Conservation (phyloP, 164 flowering plant genomes). For the Pachysandra terminalis region DNA sequence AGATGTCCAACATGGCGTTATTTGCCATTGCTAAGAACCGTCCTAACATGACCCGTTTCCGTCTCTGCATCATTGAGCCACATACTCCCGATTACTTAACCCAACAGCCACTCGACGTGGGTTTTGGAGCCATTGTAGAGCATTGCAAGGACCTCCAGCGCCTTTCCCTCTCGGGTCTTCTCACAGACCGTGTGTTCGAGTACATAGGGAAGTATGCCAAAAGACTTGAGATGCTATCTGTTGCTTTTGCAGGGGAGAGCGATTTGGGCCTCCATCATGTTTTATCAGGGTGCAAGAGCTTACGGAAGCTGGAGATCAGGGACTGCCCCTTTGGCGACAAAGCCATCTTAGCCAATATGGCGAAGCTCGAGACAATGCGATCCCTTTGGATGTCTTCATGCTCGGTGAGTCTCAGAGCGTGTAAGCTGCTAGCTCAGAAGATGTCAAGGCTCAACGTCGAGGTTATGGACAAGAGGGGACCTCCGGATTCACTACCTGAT, state of each 20-base stretch:
- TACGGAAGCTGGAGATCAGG: conserved; percentile 76
- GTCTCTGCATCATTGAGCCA: conserved; percentile 89
- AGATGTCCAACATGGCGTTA: conserved; percentile 84
- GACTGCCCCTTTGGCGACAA: conserved; percentile 92
- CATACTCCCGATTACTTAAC: conserved; percentile 69
- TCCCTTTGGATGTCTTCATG: conserved; percentile 99
- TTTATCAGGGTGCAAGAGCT: conserved; percentile 80
- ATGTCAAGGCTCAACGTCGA: conserved; percentile 79
- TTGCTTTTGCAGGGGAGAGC: conserved; percentile 92
- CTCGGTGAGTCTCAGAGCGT: conserved; percentile 72
- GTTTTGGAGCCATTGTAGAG: conserved; percentile 85
- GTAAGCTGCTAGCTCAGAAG: conserved; percentile 66
- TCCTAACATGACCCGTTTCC: conserved; percentile 72
- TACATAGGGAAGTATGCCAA: conserved; percentile 71
- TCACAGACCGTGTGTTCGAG: conserved; percentile 71
- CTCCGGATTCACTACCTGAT: conserved; percentile 44
- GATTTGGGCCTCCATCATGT: conserved; percentile 78
- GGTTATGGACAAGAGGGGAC: conserved; percentile 67
- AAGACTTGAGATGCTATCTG: conserved; percentile 78
- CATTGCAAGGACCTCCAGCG: conserved; percentile 68
- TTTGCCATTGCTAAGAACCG: conserved; percentile 61
- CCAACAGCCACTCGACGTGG: conserved; percentile 63
- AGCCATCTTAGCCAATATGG: conserved; percentile 84
- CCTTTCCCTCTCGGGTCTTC: conserved; percentile 82
- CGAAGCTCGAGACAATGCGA: conserved; percentile 98